Evolutionary conservation across 2,329 filamentous ascomycete genomes (phyloP).

Genomic region (Penicillium sp.): DNA sequence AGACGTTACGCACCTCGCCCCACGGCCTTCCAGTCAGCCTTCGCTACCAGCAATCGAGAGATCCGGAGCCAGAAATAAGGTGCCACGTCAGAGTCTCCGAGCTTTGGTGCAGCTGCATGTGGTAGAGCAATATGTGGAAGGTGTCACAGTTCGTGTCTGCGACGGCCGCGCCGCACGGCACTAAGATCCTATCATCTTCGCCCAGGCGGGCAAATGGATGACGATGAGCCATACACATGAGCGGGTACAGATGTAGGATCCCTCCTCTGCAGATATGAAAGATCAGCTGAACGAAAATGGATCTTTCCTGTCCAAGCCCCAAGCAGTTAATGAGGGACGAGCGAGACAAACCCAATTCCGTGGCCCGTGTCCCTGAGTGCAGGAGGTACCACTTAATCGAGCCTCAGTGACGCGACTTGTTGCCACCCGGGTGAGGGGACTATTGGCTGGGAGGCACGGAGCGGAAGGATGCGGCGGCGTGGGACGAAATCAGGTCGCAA

Average conservation of each 20-base stretch:
- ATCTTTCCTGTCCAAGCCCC: constrained; percentile 25
- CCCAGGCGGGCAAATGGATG: constrained; percentile 29
- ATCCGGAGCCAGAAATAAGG: constrained; percentile 37
- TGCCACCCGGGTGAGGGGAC: constrained; percentile 33
- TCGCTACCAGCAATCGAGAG: constrained; percentile 29
- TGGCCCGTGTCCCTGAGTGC: constrained; percentile 24
- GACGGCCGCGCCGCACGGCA: constrained; percentile 33
- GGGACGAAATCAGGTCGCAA: constrained; percentile 21
- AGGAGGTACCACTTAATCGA: constrained; percentile 36
- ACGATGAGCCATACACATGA: constrained; percentile 42
- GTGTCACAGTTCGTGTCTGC: constrained; percentile 40
- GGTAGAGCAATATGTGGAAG: constrained; percentile 38
- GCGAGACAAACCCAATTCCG: constrained; percentile 26
- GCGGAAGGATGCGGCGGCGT: constrained; percentile 35
- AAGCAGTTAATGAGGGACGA: constrained; percentile 19
- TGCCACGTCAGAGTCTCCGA: constrained; percentile 48
- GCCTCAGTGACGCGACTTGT: constrained; percentile 35
- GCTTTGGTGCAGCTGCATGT: constrained; percentile 45
- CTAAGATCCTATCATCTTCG: constrained; percentile 38
- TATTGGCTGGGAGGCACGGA: constrained; percentile 32
- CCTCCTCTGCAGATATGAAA: constrained; percentile 44
- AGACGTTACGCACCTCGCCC: constrained; percentile 27
- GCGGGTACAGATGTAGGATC: constrained; percentile 43
- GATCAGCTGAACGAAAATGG: constrained; percentile 48
- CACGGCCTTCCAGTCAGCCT: constrained; percentile 29